Base-by-base conservation (phyloP, 176 grass and related monocot species). In the Eragrostis nindensis region DNA sequence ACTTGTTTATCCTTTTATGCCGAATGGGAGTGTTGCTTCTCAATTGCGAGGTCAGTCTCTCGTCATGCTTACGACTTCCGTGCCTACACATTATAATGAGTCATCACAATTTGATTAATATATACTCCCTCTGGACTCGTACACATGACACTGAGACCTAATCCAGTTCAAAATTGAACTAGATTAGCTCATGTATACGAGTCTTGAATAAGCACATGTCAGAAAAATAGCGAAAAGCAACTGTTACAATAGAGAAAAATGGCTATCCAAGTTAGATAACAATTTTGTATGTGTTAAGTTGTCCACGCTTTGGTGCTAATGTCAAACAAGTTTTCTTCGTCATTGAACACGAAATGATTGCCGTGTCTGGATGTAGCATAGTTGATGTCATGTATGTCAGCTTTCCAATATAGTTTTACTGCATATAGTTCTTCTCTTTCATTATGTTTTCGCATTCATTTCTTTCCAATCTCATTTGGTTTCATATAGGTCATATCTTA, bases 21-120 rank as follows among this genome's bases (percentile, higher is more conserved):
- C 92, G 29, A 98, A 98, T 78, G 90, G 92, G 79, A 98, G 95
- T 82, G 95, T 98, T 80, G 95, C 95, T 86, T 98, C 95, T 84
- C 95, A 91, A 45, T 80, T 98, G 52, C 89, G 95, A 69, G 95
- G 95, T 98, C 24, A 79, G 73, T 93, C 16, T 21, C 8, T 85
- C 52, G 36, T 76, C 18, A 66, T 70, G 26, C 50, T 50, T 7
- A 38, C 68, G 50, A 71, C 36, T 60, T 67, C 50, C 14, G 74
- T 68, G 27, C n/a, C 5, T 73, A 67, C 39, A 79, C 8, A 19
- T 18, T 83, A 13, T 76, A 66, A 66, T 15, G 7, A 8, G 75
- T 15, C 38, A 21, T 16, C 5, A 25, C 59, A 77, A 18, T 22
- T 27, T 80, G 48, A 1, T 32, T 16, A 67, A 64, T 21, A 54